Conservation (phyloP, 441 rosid genomes). For the Omphalea diandra region DNA sequence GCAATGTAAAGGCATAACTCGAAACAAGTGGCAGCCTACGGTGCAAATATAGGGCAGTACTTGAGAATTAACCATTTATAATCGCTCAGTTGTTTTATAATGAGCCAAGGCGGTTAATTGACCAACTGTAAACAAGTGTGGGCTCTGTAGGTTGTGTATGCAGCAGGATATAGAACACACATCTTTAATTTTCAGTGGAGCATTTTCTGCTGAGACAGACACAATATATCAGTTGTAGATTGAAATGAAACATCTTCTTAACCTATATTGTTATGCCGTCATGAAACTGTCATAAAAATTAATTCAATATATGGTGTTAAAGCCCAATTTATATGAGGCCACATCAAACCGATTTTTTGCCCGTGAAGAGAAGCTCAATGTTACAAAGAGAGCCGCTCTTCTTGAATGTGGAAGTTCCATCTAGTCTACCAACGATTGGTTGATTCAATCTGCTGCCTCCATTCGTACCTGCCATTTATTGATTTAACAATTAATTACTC, state of each 20-base stretch:
- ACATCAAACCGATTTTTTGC: too few species aligned
- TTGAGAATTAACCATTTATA: background rate
- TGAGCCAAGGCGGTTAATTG: background rate
- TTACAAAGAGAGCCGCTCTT: too few species aligned
- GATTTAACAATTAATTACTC: too few species aligned
- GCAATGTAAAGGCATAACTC: background rate
- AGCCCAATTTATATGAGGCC: too few species aligned
- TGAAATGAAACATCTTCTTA: constrained; percentile 14
- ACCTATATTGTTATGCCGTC: background rate
- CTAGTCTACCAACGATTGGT: background rate
- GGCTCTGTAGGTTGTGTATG: constrained; percentile 2
- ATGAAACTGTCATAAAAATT: constrained; percentile 9
- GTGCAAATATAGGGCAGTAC: too few species aligned
- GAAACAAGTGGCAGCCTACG: too few species aligned
- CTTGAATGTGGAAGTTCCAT: background rate
- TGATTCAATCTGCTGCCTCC: background rate
- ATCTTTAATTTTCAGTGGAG: background rate
- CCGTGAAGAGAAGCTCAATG: too few species aligned
- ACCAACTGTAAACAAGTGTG: background rate
- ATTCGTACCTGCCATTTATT: background rate
- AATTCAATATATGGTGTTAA: background rate
- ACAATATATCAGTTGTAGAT: background rate
- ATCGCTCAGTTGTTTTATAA: constrained; percentile 14
- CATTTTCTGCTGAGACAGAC: constrained; percentile 17
- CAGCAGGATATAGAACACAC: background rate